phyloP scores from a whole-genome alignment of 805 yeast species.

The Candida andamanensis region DNA sequence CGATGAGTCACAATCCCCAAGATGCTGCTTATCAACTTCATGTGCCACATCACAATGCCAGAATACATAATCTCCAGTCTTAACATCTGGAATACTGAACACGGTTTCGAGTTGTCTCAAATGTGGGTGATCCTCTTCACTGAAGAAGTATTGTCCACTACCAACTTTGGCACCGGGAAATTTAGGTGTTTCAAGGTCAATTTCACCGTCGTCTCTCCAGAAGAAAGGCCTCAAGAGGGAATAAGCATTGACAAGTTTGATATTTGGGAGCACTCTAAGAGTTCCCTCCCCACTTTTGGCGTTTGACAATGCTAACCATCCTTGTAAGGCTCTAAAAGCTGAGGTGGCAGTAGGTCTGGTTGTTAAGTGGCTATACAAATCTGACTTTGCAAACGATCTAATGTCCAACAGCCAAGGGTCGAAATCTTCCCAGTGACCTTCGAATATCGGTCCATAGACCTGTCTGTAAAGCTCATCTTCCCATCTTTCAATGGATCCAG shows the following conservation, averaged over 20 bases:
- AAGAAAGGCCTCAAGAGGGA: slow-evolving; percentile 37
- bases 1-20: slow-evolving; percentile 29
- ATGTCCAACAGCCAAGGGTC: slow-evolving; percentile 32
- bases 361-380: slow-evolving; percentile 20
- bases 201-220: slow-evolving; percentile 19
- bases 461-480: slow-evolving; percentile 33
- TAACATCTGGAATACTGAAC: slow-evolving; percentile 32
- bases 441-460: slow-evolving; percentile 28
- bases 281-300: slow-evolving; percentile 37
- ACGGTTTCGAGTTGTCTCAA: slow-evolving; percentile 24
- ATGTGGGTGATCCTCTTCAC: slow-evolving; percentile 27
- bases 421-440: slow-evolving; percentile 37
- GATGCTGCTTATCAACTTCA: slow-evolving; percentile 34
- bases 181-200: slow-evolving; percentile 24
- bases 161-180: slow-evolving; percentile 39
- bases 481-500: slow-evolving; percentile 42
- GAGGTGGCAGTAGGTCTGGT: slow-evolving; percentile 7
- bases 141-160: slow-evolving; percentile 27
- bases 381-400: slow-evolving; percentile 25
- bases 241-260: slow-evolving; percentile 34
- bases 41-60: slow-evolving; percentile 43
- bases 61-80: slow-evolving; percentile 38
- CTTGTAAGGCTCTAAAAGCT: slow-evolving; percentile 39
- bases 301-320: slow-evolving; percentile 38
- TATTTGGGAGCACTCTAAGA: slow-evolving; percentile 29